phyloP scores from a whole-genome alignment of 192 early-diverging fungal genomes.

The Geranomyces variabilis region DNA sequence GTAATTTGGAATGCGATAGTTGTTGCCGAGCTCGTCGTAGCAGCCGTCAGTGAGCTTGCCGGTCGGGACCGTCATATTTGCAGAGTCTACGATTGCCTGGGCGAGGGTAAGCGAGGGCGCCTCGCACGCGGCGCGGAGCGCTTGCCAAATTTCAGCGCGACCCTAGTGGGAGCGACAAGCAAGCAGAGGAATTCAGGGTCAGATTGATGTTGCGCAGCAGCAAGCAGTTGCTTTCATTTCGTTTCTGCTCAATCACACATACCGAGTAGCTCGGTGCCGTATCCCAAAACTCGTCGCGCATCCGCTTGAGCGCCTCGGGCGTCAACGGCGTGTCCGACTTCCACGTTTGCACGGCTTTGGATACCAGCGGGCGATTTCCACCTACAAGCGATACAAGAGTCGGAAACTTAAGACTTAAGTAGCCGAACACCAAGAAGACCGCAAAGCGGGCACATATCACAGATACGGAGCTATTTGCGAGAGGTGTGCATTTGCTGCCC shows the following conservation, averaged over 20 bases:
- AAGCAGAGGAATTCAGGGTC: not conserved
- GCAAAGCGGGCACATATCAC: too few relatives aligned
- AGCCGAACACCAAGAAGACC: too few relatives aligned
- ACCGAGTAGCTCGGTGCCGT: constrained; percentile 72
- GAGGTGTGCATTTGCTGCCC: too few relatives aligned
- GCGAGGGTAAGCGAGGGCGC: constrained; percentile 55
- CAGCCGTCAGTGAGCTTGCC: constrained; percentile 74
- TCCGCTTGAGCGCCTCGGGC: constrained; percentile 44
- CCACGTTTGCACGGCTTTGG: constrained; percentile 41
- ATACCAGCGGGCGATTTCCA: constrained; percentile 28
- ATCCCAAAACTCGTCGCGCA: constrained; percentile 75
- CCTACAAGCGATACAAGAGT: constrained; percentile 27
- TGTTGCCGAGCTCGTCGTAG: constrained; percentile 76
- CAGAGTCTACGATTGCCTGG: constrained; percentile 68
- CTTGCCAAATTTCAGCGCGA: constrained; percentile 76
- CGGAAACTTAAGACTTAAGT: too few relatives aligned
- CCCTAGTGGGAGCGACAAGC: constrained; percentile 43
- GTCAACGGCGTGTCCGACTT: constrained; percentile 46
- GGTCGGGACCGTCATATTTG: constrained; percentile 69
- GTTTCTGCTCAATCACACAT: too few relatives aligned
- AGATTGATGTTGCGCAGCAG: constrained; percentile 10
- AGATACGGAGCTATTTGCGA: too few relatives aligned
- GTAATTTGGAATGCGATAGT: constrained; percentile 69
- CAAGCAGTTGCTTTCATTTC: too few relatives aligned
- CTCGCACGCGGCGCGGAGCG: constrained; percentile 62